These are phyloP conservation scores for Bryoglossum gracile DNA, from an alignment of 495 filamentous ascomycete genomes.

Conservation along the genomic window DNA sequence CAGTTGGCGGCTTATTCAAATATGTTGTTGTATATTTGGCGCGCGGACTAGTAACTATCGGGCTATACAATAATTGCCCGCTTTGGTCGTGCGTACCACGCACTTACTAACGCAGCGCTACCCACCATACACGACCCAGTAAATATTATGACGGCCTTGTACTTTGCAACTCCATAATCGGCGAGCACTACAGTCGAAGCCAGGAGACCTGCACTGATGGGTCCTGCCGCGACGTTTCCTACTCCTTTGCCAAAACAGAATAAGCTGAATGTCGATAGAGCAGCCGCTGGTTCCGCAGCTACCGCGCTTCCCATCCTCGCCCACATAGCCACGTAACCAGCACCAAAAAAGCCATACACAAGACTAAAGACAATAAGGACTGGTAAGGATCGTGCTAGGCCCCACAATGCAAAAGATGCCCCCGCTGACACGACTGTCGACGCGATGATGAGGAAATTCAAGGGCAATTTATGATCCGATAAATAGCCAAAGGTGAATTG, in stretches of 20 bases:
- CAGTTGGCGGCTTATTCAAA: no score
- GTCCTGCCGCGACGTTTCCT: conserved; percentile 31
- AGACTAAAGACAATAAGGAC: conserved; percentile 27
- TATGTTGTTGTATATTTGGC: no score
- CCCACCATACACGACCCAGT: conserved; percentile 32
- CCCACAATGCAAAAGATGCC: conserved; percentile 29
- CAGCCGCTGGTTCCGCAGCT: conserved; percentile 31
- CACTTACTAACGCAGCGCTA: no score
- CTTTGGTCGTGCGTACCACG: no score
- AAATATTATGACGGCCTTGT: conserved; percentile 46
- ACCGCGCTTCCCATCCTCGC: conserved; percentile 27
- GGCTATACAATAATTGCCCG: no score
- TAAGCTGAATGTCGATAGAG: conserved; percentile 41
- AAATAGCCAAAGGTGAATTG: conserved; percentile 31
- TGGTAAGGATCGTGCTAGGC: conserved; percentile 23
- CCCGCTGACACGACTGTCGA: conserved; percentile 24
- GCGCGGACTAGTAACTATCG: no score
- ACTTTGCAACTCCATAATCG: conserved; percentile 40
- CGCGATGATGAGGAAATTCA: conserved; percentile 28
- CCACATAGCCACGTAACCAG: conserved; percentile 29
- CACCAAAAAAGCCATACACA: conserved; percentile 34
- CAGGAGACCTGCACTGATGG: conserved; percentile 27
- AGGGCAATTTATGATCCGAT: conserved; percentile 24
- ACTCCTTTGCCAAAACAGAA: conserved; percentile 31
- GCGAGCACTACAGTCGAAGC: conserved; percentile 28